These are phyloP conservation scores for Thozetella sp. DNA, from an alignment of 495 filamentous ascomycete genomes.

Conservation along the genomic window DNA sequence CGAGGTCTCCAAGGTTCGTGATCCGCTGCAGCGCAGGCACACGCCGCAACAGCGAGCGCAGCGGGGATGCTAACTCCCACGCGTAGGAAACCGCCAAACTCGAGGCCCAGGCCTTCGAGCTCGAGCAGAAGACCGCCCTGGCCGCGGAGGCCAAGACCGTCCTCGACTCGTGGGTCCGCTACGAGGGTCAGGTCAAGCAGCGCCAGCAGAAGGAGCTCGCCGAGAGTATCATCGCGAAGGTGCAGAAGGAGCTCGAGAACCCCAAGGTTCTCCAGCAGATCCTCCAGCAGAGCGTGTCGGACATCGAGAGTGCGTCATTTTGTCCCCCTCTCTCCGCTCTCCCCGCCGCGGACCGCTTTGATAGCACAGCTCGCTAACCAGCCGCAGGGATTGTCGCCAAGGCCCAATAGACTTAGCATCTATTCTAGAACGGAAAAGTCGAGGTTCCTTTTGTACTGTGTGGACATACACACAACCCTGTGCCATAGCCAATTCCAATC, in stretches of 20 bases:
- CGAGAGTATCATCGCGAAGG: slow-evolving; percentile 89
- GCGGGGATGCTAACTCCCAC: slow-evolving; percentile 13
- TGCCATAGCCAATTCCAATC: slow-evolving; percentile 44
- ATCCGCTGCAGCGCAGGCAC: background rate
- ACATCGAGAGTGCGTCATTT: slow-evolving; percentile 98
- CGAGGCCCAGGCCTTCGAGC: slow-evolving; percentile 93
- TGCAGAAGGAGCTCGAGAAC: slow-evolving; percentile 97
- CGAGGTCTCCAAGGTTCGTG: slow-evolving; percentile 89
- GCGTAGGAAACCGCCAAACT: slow-evolving; percentile 93
- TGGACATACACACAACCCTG: slow-evolving; percentile 45
- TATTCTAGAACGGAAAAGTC: slow-evolving; percentile 35
- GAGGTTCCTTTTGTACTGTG: slow-evolving; percentile 49
- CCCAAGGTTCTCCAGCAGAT: slow-evolving; percentile 94
- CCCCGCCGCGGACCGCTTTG: background rate
- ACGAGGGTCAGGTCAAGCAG: slow-evolving; percentile 98
- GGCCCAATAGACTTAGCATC: slow-evolving; percentile 47
- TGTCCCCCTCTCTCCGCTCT: too few species aligned
- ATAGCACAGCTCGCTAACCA: slow-evolving; percentile 21
- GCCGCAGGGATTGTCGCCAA: slow-evolving; percentile 54
- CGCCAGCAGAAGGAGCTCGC: slow-evolving; percentile 96
- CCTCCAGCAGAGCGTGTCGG: slow-evolving; percentile 88
- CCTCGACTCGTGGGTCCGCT: slow-evolving; percentile 97
- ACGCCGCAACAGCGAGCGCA: background rate
- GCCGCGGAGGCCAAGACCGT: slow-evolving; percentile 91
- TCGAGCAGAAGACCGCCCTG: slow-evolving; percentile 91